phyloP scores from a whole-genome alignment of 2,329 filamentous ascomycete species.

The Colletotrichum paranaense region DNA sequence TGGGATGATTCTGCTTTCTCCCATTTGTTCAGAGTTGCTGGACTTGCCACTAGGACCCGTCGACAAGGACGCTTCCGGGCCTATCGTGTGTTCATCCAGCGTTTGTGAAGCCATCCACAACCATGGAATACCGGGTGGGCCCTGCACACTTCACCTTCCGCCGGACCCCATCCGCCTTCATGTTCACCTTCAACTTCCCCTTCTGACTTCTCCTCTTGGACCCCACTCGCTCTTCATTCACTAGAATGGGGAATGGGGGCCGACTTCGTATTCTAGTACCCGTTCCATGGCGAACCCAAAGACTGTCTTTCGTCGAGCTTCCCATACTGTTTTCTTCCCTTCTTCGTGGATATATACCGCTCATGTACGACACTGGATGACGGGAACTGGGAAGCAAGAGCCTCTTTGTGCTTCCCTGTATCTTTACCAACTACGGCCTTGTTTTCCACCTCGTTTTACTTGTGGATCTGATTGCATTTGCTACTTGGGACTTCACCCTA shows the following conservation, averaged over 20 bases:
- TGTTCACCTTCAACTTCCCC: background rate
- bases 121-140: background rate
- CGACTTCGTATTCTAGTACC: background rate
- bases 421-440: background rate
- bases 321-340: background rate
- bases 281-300: constrained; percentile 5
- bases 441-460: background rate
- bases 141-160: background rate
- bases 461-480: background rate
- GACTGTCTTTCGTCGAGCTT: background rate
- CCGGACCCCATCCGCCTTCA: background rate
- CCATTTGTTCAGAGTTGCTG: background rate
- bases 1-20: background rate
- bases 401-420: constrained; percentile 20
- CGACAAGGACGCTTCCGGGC: background rate
- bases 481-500: background rate
- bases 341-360: constrained; percentile 21
- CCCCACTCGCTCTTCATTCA: background rate
- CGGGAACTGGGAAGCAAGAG: background rate
- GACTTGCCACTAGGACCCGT: background rate
- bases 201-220: background rate
- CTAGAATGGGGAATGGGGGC: background rate
- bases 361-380: constrained; percentile 2
- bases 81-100: background rate
- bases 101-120: constrained; percentile 24